A percentile compares a stretch with the other conserved stretches of the same genome.
Evolutionary conservation across 2,329 filamentous ascomycete genomes (phyloP).

Genomic region (Talaromyces sp.): DNA sequence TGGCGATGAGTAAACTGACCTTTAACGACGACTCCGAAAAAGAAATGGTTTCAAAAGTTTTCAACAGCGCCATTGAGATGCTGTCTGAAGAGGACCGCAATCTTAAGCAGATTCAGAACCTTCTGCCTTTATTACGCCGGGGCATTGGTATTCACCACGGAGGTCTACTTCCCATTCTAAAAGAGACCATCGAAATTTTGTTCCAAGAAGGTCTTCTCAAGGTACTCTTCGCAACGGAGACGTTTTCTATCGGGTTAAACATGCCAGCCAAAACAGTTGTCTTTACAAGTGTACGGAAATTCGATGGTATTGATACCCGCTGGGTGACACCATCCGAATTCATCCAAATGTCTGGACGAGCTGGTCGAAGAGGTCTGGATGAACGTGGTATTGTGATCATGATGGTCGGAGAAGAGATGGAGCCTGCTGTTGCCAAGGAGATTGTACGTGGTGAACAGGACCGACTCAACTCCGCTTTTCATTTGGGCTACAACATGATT

Average conservation of each 20-base stretch:
- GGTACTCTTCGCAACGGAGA: slow-evolving; percentile 95
- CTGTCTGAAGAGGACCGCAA: slow-evolving; percentile 86
- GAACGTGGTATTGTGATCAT: slow-evolving; percentile 98
- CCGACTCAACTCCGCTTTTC: slow-evolving; percentile 94
- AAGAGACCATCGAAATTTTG: slow-evolving; percentile 97
- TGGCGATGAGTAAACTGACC: slow-evolving; percentile 77
- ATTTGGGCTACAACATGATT: slow-evolving; percentile 99
- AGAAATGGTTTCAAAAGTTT: slow-evolving; percentile 88
- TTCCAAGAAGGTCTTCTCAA: slow-evolving; percentile 99
- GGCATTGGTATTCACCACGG: slow-evolving; percentile 98
- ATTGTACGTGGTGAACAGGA: slow-evolving; percentile 97
- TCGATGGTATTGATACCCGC: slow-evolving; percentile 73
- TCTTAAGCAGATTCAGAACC: slow-evolving; percentile 83
- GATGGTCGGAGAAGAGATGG: slow-evolving; percentile 98
- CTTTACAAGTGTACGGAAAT: slow-evolving; percentile 96
- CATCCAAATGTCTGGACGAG: slow-evolving; percentile 97
- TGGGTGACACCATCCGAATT: slow-evolving; percentile 94
- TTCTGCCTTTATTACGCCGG: slow-evolving; percentile 79
- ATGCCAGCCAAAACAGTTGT: slow-evolving; percentile 99
- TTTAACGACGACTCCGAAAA: slow-evolving; percentile 98
- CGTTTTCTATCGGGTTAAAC: slow-evolving; percentile 96
- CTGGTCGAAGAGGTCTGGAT: slow-evolving; percentile 93
- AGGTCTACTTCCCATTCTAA: slow-evolving; percentile 87
- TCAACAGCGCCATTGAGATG: slow-evolving; percentile 86
- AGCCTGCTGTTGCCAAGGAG: slow-evolving; percentile 85